Conservation (phyloP, 805 yeast species). For the Citeromyces nyonsensis region DNA sequence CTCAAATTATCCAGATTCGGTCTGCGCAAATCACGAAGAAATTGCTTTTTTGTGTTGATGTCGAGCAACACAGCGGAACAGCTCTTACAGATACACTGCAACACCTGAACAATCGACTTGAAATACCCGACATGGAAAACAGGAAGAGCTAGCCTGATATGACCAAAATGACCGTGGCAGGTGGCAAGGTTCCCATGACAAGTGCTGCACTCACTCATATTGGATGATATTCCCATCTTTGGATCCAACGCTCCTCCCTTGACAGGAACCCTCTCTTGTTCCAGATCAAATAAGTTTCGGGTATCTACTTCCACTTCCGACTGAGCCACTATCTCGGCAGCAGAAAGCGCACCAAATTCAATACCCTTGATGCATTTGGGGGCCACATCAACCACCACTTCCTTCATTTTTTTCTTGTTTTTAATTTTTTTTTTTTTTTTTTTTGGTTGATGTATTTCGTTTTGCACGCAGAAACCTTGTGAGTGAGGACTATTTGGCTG, state of each 20-base stretch:
- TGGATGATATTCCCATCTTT: slow-evolving; percentile 87
- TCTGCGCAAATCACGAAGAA: slow-evolving; percentile 63
- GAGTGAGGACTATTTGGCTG: too few species aligned
- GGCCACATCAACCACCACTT: slow-evolving; percentile 52
- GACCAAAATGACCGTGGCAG: slow-evolving; percentile 98
- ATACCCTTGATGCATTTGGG: slow-evolving; percentile 86
- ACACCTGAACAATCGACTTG: slow-evolving; percentile 74
- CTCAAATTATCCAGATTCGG: slow-evolving; percentile 85
- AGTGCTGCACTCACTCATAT: slow-evolving; percentile 73
- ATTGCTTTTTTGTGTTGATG: slow-evolving; percentile 54
- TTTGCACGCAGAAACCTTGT: too few species aligned
- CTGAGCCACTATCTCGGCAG: slow-evolving; percentile 82
- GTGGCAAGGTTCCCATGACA: slow-evolving; percentile 87
- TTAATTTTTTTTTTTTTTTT: too few species aligned
- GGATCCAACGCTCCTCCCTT: slow-evolving; percentile 81
- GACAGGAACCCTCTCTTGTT: slow-evolving; percentile 75
- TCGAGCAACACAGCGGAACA: slow-evolving; percentile 71
- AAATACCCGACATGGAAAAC: slow-evolving; percentile 97
- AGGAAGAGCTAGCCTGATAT: slow-evolving; percentile 82
- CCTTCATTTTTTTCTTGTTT: slow-evolving; percentile 12
- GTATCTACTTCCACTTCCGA: slow-evolving; percentile 89
- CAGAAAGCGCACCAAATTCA: slow-evolving; percentile 86
- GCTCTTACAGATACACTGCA: slow-evolving; percentile 83
- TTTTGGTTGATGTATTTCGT: too few species aligned
- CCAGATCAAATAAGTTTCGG: slow-evolving; percentile 83